Conservation (phyloP, 1,284 basidiomycete genomes). For the Inonotus hispidus region DNA sequence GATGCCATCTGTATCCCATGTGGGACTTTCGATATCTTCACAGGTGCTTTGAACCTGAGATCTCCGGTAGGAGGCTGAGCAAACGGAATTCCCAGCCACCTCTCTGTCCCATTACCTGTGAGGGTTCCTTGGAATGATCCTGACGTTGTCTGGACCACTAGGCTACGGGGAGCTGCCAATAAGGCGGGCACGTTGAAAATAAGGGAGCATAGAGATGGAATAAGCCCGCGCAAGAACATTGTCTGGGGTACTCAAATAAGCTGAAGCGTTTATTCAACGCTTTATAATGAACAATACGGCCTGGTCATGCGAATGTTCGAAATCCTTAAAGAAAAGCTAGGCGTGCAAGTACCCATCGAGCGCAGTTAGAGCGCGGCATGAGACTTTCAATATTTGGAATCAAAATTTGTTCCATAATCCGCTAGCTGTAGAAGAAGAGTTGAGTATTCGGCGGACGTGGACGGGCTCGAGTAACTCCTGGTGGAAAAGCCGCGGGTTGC, state of each 20-base stretch:
- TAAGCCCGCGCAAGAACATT: background rate
- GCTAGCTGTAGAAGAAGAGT: background rate
- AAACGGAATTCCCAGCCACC: slow-evolving; percentile 63
- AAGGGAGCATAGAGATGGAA: background rate
- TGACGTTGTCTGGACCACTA: slow-evolving; percentile 16
- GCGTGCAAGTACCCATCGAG: background rate
- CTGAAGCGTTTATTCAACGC: background rate
- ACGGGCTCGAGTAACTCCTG: background rate
- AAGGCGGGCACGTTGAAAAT: background rate
- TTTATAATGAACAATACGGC: background rate
- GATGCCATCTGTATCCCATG: slow-evolving; percentile 38
- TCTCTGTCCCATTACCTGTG: slow-evolving; percentile 38
- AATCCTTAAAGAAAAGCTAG: background rate
- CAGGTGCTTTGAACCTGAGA: slow-evolving; percentile 56
- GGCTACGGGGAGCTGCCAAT: background rate
- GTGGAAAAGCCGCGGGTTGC: too few species aligned
- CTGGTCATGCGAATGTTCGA: background rate
- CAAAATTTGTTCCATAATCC: background rate
- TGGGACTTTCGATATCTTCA: slow-evolving; percentile 37
- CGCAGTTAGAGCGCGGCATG: background rate
- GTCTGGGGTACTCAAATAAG: background rate
- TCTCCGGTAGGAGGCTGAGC: slow-evolving; percentile 51
- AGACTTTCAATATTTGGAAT: background rate
- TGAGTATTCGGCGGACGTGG: background rate
- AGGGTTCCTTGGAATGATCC: slow-evolving; percentile 19